phyloP scores from a whole-genome alignment of 2,329 filamentous ascomycete genomes.

The Aspergillus unguis region DNA sequence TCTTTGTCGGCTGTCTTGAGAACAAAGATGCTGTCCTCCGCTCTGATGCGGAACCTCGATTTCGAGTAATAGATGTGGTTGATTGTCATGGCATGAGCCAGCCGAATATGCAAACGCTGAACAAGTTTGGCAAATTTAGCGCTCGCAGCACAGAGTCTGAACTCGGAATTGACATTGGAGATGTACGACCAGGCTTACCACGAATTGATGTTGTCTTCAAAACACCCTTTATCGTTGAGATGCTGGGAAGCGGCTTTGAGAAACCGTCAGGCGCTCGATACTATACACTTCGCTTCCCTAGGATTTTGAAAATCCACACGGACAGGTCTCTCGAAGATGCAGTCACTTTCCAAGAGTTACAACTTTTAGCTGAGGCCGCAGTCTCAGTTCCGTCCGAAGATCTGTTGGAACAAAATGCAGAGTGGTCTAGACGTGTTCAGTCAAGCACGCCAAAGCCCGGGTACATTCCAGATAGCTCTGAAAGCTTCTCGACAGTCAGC shows the following conservation, averaged over 20 bases:
- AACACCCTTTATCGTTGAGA: constrained; percentile 71
- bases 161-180: constrained; percentile 44
- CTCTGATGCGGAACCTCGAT: constrained; percentile 53
- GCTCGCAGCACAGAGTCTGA: constrained; percentile 35
- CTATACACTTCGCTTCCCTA: constrained; percentile 73
- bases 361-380: constrained; percentile 61
- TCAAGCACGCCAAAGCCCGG: constrained; percentile 47
- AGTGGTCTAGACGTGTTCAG: constrained; percentile 60
- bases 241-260: constrained; percentile 77
- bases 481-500: constrained; percentile 21
- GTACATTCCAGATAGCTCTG: constrained; percentile 26
- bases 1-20: constrained; percentile 71
- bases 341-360: constrained; percentile 66
- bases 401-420: constrained; percentile 58
- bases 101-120: constrained; percentile 51
- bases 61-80: constrained; percentile 65
- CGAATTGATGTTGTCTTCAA: constrained; percentile 56
- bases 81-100: constrained; percentile 49
- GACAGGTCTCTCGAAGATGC: constrained; percentile 69
- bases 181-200: constrained; percentile 41
- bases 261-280: constrained; percentile 66
- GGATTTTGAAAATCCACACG: constrained; percentile 71
- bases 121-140: constrained; percentile 47
- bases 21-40: constrained; percentile 62
- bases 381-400: constrained; percentile 49